Base-by-base conservation (phyloP, 495 filamentous ascomycete species). In the Hypoxylon lienhwacheense region DNA sequence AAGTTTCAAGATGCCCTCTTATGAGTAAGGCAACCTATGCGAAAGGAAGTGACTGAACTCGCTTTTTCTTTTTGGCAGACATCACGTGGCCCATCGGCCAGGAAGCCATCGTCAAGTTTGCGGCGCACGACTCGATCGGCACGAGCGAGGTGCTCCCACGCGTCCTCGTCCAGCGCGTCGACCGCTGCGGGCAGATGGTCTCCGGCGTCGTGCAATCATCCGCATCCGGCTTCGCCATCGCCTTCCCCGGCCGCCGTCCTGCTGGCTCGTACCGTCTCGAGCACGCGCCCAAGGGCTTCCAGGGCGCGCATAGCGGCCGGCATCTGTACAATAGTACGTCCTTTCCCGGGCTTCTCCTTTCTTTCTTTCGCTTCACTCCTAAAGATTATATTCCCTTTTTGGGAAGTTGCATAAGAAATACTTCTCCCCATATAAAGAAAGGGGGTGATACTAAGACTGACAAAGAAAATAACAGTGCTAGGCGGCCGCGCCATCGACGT, bases 31-130 rank as follows among this genome's bases (percentile, higher is more conserved):
- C n/a, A n/a, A n/a, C n/a, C n/a, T n/a, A n/a, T n/a, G n/a, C n/a
- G n/a, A n/a, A n/a, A n/a, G n/a, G n/a, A n/a, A n/a, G n/a, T n/a
- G n/a, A n/a, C 37, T 22, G 8, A 32, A 15, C 29, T 21, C 25
- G 22, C 36, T 14, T 22, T 19, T 2, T 19, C 21, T 1, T 32
- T 5, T n/a, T n/a, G n/a, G n/a, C 20, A 62, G 63, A 67, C 37
- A 61, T 71, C 15, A 56, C 68, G 22, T 72, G 69, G 69, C 69
- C 69, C 24, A 61, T 72, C 14, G 69, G 66, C 20, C 65, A 59
- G 33, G 55, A 68, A 29, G 67, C 69, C 22, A 47, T 64, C 10
- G 61, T 71, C 4, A 52, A 64, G 4, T 69, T 71, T 50, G 53
- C 56, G 25, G 56, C 68, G 15, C 69, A 67, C 47, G 70, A 73